Conservation (phyloP, 2,329 filamentous ascomycete genomes). For the Emericellopsis cladophorae region DNA sequence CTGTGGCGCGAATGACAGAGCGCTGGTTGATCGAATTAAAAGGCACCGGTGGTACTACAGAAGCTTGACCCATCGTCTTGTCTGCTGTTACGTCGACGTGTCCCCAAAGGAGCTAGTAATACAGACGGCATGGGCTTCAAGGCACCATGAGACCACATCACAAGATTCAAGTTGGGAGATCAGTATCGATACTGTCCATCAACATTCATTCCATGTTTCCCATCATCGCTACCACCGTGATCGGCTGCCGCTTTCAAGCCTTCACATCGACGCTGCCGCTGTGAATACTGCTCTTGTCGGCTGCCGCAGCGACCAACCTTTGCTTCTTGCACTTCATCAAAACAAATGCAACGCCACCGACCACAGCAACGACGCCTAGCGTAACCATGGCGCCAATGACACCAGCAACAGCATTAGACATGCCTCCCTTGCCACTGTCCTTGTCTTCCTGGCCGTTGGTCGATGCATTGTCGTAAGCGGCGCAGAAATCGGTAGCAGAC, state of each 20-base stretch:
- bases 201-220: no score
- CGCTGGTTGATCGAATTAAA: no score
- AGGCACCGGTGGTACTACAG: no score
- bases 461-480: slow-evolving; percentile 12
- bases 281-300: slow-evolving; percentile 4
- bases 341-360: slow-evolving; percentile 8
- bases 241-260: not conserved
- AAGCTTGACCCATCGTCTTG: no score
- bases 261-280: not conserved
- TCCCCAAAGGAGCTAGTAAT: no score
- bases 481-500: slow-evolving; percentile 15
- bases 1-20: no score
- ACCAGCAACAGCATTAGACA: slow-evolving; percentile 19
- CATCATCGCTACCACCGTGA: not conserved
- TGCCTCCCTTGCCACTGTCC: slow-evolving; percentile 7
- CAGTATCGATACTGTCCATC: no score
- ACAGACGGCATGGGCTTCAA: no score
- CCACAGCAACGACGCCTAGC: slow-evolving; percentile 12
- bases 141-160: no score
- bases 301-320: slow-evolving; percentile 8
- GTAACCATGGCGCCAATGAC: slow-evolving; percentile 19
- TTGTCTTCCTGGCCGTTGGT: slow-evolving; percentile 3
- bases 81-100: no score
- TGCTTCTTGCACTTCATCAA: slow-evolving; percentile 10
- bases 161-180: no score